A percentile compares a stretch with the other conserved stretches of the same genome.
These are phyloP conservation scores for Cladorrhinum sp. DNA, from an alignment of 2,329 filamentous ascomycete genomes.

Conservation along the genomic window DNA sequence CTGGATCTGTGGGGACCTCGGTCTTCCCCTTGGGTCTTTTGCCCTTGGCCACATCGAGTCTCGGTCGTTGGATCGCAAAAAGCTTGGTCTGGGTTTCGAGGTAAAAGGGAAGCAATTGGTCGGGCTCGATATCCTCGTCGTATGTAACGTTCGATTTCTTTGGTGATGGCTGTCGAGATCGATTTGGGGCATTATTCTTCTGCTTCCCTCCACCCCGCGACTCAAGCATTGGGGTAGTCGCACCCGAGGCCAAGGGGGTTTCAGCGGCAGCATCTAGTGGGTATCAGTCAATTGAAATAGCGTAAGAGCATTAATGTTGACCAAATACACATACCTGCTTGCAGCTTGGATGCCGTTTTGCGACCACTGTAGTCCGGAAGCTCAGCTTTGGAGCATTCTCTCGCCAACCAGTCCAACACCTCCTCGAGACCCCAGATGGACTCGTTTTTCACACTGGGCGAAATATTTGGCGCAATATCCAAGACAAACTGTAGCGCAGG, in stretches of 20 bases:
- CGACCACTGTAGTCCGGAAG: conserved; percentile 67
- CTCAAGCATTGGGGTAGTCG: conserved; percentile 44
- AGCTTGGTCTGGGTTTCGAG: conserved; percentile 68
- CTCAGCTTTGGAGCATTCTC: conserved; percentile 66
- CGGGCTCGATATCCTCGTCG: conserved; percentile 70
- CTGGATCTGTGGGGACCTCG: conserved; percentile 38
- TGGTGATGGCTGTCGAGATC: conserved; percentile 31
- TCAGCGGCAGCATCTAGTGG: conserved; percentile 46
- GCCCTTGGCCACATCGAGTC: conserved; percentile 42
- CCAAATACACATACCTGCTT: conserved; percentile 28
- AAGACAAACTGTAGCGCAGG: conserved; percentile 64
- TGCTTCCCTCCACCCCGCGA: conserved; percentile 26
- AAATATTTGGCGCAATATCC: conserved; percentile 62
- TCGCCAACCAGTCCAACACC: conserved; percentile 84
- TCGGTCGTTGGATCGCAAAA: conserved; percentile 58
- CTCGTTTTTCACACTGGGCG: conserved; percentile 53
- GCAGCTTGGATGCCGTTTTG: conserved; percentile 37
- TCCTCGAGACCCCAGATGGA: conserved; percentile 83
- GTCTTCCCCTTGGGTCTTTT: conserved; percentile 35
- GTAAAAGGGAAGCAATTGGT: conserved; percentile 72
- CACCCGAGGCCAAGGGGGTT: conserved; percentile 48
- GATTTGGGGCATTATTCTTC: conserved; percentile 36
- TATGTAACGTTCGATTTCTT: conserved; percentile 50
- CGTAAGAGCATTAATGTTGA: not conserved
- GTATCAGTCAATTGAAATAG: not conserved